These are phyloP conservation scores for Orbilia oligospora DNA, from an alignment of 2,329 filamentous ascomycete genomes.

Conservation along the genomic window DNA sequence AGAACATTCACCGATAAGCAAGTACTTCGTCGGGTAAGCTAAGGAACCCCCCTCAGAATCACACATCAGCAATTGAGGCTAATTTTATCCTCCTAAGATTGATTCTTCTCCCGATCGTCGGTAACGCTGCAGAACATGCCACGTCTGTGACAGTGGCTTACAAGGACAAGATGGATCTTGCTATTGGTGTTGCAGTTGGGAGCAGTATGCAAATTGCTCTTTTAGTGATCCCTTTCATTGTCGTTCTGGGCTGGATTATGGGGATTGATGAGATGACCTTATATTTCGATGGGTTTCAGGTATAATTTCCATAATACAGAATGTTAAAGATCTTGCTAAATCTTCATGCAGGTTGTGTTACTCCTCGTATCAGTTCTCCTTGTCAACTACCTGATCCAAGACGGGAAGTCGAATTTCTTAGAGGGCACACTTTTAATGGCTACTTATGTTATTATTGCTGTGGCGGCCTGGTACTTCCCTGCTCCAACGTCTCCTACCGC, in stretches of 20 bases:
- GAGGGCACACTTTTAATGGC: slow-evolving; percentile 83
- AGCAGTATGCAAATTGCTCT: slow-evolving; percentile 73
- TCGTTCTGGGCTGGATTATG: slow-evolving; percentile 73
- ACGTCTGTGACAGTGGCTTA: slow-evolving; percentile 72
- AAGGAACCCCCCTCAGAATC: no score
- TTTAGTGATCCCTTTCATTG: slow-evolving; percentile 73
- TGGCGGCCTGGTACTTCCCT: slow-evolving; percentile 73
- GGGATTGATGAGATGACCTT: slow-evolving; percentile 73
- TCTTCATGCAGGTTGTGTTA: slow-evolving; percentile 87
- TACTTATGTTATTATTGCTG: slow-evolving; percentile 83
- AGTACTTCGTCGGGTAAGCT: slow-evolving; percentile 71
- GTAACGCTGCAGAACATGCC: slow-evolving; percentile 73
- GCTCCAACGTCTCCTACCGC: background rate
- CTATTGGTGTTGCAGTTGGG: slow-evolving; percentile 72
- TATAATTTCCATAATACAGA: slow-evolving; percentile 72
- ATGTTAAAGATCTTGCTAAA: slow-evolving; percentile 73
- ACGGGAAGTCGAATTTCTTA: slow-evolving; percentile 86
- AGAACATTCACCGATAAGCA: slow-evolving; percentile 70
- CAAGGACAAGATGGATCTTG: slow-evolving; percentile 74
- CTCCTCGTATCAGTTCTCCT: slow-evolving; percentile 87
- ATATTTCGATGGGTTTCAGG: slow-evolving; percentile 89
- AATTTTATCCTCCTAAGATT: slow-evolving; percentile 65
- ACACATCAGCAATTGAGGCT: background rate
- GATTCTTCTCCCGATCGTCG: slow-evolving; percentile 73
- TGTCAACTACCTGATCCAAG: slow-evolving; percentile 87